These are phyloP conservation scores for Calonectria ilicicola DNA, from an alignment of 2,329 filamentous ascomycete genomes.

Conservation along the genomic window DNA sequence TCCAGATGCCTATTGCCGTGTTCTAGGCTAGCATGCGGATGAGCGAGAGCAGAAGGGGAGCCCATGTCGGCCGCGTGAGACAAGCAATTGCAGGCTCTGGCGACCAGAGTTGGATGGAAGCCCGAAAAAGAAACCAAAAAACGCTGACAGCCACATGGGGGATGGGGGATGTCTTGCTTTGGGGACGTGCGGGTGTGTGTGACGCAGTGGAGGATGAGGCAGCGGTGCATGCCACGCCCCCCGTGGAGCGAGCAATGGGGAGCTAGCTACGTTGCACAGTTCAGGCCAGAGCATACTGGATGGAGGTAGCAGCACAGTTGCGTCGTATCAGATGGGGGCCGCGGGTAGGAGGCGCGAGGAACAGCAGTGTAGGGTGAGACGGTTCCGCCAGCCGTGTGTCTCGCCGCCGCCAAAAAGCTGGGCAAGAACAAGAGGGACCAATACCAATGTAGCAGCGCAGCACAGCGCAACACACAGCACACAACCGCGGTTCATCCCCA, in stretches of 20 bases:
- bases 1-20: neutral
- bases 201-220: slow-evolving; percentile 14
- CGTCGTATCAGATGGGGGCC: slow-evolving; percentile 3
- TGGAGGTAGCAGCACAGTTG: neutral
- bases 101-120: neutral
- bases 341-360: slow-evolving; percentile 1
- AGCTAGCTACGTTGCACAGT: slow-evolving; percentile 9
- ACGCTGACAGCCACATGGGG: slow-evolving; percentile 30
- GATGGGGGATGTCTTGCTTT: slow-evolving; percentile 38
- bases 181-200: slow-evolving; percentile 27
- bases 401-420: neutral
- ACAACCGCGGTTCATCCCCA: neutral
- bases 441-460: no score
- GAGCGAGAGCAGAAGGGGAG: neutral
- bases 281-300: neutral
- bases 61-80: neutral
- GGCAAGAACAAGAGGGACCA: neutral
- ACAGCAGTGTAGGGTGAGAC: slow-evolving; percentile 4
- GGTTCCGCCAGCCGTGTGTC: neutral
- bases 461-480: neutral
- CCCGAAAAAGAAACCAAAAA: slow-evolving; percentile 15
- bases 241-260: neutral
- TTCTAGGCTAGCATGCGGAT: neutral
- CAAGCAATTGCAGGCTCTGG: neutral
- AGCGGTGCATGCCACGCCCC: slow-evolving; percentile 6